Evolutionary conservation across 148 eudicot species (phyloP).

Genomic region (Oxyria digyna): DNA sequence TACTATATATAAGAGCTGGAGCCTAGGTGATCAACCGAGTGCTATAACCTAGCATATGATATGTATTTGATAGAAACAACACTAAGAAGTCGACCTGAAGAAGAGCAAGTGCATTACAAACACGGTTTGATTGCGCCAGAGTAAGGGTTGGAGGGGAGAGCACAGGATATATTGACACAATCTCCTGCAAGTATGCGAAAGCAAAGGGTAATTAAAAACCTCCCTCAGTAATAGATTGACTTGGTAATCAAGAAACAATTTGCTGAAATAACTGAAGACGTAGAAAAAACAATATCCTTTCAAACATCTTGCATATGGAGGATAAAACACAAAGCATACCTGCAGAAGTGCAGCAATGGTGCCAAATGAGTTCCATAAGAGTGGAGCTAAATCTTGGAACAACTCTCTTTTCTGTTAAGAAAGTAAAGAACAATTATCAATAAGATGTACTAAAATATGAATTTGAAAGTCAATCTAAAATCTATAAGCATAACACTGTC

Average conservation of each 20-base stretch:
- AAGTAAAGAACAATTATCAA: background rate
- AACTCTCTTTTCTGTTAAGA: constrained; percentile 62
- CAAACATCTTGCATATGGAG: background rate
- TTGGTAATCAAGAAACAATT: background rate
- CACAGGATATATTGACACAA: constrained; percentile 81
- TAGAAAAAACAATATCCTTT: background rate
- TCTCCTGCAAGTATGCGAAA: constrained; percentile 47
- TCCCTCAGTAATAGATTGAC: background rate
- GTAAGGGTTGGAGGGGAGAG: constrained; percentile 75
- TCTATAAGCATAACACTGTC: no score
- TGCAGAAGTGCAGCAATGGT: constrained; percentile 90
- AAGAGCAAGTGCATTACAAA: constrained; percentile 93
- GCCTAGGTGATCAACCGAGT: background rate
- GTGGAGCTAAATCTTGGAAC: constrained; percentile 90
- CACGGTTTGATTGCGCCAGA: constrained; percentile 88
- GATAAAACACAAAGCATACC: constrained; percentile 26
- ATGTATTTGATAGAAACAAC: background rate
- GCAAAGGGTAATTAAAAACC: background rate
- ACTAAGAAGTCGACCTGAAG: constrained; percentile 38
- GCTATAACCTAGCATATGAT: background rate
- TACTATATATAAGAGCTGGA: background rate
- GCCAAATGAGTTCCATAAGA: constrained; percentile 91
- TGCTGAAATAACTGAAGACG: no score
- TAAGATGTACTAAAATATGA: no score
- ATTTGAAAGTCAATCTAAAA: no score